Percentiles rank a stretch among this genome's conserved stretches.
Conservation (phyloP, 2,329 filamentous ascomycete species). For the Didymella keratinophila region DNA sequence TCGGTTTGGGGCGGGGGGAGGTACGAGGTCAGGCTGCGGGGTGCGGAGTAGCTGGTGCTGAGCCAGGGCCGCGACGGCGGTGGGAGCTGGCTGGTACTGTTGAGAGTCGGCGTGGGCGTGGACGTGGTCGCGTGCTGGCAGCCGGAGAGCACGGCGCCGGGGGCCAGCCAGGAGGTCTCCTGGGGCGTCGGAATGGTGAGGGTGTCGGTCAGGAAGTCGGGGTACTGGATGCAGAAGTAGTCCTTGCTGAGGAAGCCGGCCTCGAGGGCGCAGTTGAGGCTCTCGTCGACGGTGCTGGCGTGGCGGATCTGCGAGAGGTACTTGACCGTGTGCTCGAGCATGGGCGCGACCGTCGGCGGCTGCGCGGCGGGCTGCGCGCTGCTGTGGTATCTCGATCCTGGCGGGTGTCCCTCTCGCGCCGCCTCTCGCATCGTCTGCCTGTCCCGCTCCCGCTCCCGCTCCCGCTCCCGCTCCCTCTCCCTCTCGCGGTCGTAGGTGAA, state of each 20-base stretch:
- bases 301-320: slow-evolving; percentile 67
- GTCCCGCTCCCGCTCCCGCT: slow-evolving; percentile 11
- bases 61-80: slow-evolving; percentile 51
- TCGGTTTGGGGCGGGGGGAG: slow-evolving; percentile 17
- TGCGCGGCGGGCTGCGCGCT: slow-evolving; percentile 27
- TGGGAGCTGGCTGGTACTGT: slow-evolving; percentile 28
- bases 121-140: slow-evolving; percentile 64
- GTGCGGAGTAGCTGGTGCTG: slow-evolving; percentile 42
- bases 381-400: slow-evolving; percentile 7
- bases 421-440: background rate
- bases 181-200: slow-evolving; percentile 59
- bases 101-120: slow-evolving; percentile 36
- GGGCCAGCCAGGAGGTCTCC: slow-evolving; percentile 67
- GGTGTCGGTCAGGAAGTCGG: slow-evolving; percentile 67
- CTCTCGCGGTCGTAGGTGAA: slow-evolving; percentile 52
- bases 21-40: slow-evolving; percentile 32
- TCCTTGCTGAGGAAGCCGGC: slow-evolving; percentile 63
- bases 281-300: slow-evolving; percentile 62
- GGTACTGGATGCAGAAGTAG: slow-evolving; percentile 54
- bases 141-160: slow-evolving; percentile 67
- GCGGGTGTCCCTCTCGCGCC: no score
- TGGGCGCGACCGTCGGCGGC: slow-evolving; percentile 40
- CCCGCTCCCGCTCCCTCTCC: slow-evolving; percentile 22
- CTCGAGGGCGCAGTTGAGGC: slow-evolving; percentile 61
- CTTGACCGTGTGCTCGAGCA: slow-evolving; percentile 66